These are phyloP conservation scores for Cryptosporidium andersoni DNA, from an alignment of 169 alveolate species.

Conservation along the genomic window DNA sequence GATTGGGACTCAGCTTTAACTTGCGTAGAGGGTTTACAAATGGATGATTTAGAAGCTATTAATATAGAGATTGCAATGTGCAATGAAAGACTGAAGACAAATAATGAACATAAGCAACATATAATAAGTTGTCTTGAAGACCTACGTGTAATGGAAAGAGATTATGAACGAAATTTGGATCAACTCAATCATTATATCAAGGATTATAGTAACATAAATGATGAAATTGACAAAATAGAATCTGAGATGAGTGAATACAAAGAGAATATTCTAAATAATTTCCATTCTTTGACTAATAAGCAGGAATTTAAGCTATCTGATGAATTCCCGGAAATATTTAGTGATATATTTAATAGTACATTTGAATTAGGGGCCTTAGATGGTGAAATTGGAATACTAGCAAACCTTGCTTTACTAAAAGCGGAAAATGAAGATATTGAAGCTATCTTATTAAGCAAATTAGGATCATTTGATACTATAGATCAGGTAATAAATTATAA, in stretches of 20 bases:
- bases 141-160: not conserved
- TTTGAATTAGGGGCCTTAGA: slow-evolving; percentile 14
- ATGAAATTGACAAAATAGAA: slow-evolving; percentile 15
- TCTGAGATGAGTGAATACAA: not conserved
- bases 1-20: too few relatives aligned
- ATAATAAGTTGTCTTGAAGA: not conserved
- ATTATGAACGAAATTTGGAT: slow-evolving; percentile 15
- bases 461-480: not conserved
- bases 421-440: not conserved
- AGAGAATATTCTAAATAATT: not conserved
- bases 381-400: slow-evolving; percentile 38
- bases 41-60: too few relatives aligned
- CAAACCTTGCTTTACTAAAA: not conserved
- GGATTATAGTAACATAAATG: not conserved
- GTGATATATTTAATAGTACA: slow-evolving; percentile 8
- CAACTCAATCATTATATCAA: not conserved
- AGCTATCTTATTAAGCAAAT: not conserved
- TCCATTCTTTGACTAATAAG: not conserved
- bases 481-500: slow-evolving; percentile 15
- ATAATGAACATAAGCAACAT: too few relatives aligned
- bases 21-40: too few relatives aligned
- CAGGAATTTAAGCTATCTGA: not conserved
- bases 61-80: too few relatives aligned
- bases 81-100: too few relatives aligned
- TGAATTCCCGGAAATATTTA: not conserved